Evolutionary conservation across 495 filamentous ascomycete species (phyloP), one percentile per base, ranked within the genome.

Genomic region (Saxophila tyrrhenica): DNA sequence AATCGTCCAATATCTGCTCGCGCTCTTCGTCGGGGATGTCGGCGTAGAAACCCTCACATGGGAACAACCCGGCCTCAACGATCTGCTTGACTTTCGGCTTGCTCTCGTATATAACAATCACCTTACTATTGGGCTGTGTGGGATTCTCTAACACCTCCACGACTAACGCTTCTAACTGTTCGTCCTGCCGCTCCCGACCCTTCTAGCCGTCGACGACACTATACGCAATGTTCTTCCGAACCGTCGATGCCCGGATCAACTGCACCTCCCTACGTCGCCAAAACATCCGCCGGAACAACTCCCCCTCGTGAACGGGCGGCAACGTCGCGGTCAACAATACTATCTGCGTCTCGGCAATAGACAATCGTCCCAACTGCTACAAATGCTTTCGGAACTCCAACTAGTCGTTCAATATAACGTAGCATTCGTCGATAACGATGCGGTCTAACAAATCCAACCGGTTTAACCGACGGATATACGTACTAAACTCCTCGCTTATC

Each of bases 371-470:
- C 11, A 16, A 21, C 10, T 13, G 20, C 20, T 21, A 20, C 10
- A 13, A 29, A 48, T 29, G 45, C 45, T 48, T 25, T 24, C 21
- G 47, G 42, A 24, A 48, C 25, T 7, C 24, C 21, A 21, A 48
- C 20, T 16, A 17, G 20, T 48, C 10, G 45, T 21, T 48, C 20
- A 48, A 13, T 8, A 21, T 48, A 2, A 48, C 11, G 24, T 48
- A 20, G 23, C 45, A 48, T 17, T 48, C 45, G 45, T 48, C 45
- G 21, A 48, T 17, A 11, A 48, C 45, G 45, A 48, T 32, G 19
- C 24, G 32, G 22, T 48, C 32, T 7, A 50, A 16, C 24, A 9
- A 9, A 48, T 46, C 39, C n/a, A 22, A 7, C 42, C 8, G 13
- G 2, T 23, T 11, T n/a, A 24, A 29, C 51, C 25, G 17, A 24